phyloP scores from a whole-genome alignment of 1,139 yeast species.

The Geotrichum cucujoidarum region DNA sequence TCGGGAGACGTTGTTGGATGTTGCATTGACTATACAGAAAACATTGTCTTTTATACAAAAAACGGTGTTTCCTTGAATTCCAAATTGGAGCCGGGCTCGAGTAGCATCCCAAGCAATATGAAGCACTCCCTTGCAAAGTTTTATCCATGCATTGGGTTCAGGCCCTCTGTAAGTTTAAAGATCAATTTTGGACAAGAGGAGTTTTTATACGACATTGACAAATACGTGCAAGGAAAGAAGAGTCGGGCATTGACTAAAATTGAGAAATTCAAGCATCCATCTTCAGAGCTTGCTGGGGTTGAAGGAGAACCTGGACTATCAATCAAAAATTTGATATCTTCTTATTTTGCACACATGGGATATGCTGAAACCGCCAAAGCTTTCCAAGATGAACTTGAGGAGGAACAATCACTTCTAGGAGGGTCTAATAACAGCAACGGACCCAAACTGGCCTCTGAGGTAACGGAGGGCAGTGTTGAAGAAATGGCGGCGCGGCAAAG shows the following conservation, averaged over 20 bases:
- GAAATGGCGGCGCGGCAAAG: constrained; percentile 41
- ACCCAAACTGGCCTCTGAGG: not conserved
- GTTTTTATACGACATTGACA: constrained; percentile 67
- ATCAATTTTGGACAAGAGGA: constrained; percentile 69
- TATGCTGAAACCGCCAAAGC: constrained; percentile 62
- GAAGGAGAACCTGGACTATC: constrained; percentile 38
- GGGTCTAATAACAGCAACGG: too few species aligned
- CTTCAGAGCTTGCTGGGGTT: not conserved
- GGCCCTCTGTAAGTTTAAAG: constrained; percentile 45
- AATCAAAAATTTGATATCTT: constrained; percentile 55
- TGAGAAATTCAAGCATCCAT: not conserved
- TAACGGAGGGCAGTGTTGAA: constrained; percentile 11
- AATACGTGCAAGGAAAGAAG: constrained; percentile 52
- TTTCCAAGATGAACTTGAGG: constrained; percentile 42
- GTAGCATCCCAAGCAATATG: constrained; percentile 43
- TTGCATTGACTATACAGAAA: constrained; percentile 67
- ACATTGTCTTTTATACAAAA: constrained; percentile 68
- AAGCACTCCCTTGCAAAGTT: constrained; percentile 25
- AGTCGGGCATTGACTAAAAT: constrained; percentile 25
- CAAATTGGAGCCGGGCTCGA: too few species aligned
- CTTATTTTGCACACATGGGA: constrained; percentile 72
- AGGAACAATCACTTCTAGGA: not conserved
- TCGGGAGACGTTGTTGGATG: constrained; percentile 71
- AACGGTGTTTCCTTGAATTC: constrained; percentile 64
- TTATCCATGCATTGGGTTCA: constrained; percentile 48